phyloP scores from a whole-genome alignment of 169 alveolate species.

The Babesia bovis region DNA sequence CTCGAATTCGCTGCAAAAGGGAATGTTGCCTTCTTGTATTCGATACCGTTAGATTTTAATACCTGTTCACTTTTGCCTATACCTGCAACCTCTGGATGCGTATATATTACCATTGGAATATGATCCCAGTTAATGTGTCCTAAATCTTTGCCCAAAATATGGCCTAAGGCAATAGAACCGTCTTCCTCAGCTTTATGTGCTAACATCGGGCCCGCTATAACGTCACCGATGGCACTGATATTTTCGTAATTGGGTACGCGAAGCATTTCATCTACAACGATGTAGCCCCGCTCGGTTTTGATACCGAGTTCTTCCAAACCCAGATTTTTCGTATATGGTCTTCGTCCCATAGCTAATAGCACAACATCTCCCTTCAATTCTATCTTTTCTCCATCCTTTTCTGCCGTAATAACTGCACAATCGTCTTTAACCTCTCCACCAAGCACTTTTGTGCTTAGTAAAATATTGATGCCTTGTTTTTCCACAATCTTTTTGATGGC shows the following conservation, averaged over 20 bases:
- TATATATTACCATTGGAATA: constrained; percentile 96
- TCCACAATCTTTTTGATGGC: constrained; percentile 71
- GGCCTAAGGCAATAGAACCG: constrained; percentile 93
- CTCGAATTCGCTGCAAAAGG: constrained; percentile 95
- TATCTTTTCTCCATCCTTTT: constrained; percentile 46
- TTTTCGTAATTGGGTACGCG: constrained; percentile 69
- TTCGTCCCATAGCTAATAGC: constrained; percentile 95
- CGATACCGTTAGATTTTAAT: constrained; percentile 77
- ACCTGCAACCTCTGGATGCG: constrained; percentile 97
- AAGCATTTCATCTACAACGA: constrained; percentile 77
- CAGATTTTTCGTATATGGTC: constrained; percentile 90
- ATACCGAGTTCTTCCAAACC: constrained; percentile 89
- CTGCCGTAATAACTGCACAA: constrained; percentile 58
- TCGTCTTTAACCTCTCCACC: constrained; percentile 76
- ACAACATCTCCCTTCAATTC: constrained; percentile 84
- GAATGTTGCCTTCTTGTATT: constrained; percentile 89
- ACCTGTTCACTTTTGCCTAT: constrained; percentile 97
- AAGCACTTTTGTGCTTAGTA: constrained; percentile 75
- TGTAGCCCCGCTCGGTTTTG: constrained; percentile 83
- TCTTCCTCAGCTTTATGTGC: constrained; percentile 99
- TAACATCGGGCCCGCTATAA: constrained; percentile 95
- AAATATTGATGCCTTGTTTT: constrained; percentile 84
- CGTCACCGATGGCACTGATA: constrained; percentile 98
- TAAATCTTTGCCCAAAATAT: constrained; percentile 86
- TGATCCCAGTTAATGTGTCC: constrained; percentile 88